Evolutionary conservation across 192 early-diverging fungal species (phyloP), one percentile per base, ranked within the genome.

Genomic region (Backusella morwellensis): DNA sequence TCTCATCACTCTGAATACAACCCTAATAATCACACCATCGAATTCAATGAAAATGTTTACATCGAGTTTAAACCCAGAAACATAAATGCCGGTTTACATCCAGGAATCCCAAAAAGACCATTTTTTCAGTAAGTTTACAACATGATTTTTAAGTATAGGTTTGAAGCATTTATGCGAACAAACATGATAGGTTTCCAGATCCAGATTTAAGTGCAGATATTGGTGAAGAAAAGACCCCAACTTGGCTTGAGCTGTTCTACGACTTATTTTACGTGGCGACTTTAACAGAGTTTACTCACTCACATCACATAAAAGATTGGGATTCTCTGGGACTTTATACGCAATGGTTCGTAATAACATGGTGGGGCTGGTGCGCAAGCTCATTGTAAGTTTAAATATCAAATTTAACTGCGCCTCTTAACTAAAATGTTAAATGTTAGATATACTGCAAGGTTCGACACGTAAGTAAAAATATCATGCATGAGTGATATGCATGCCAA

Each of bases 251-350:
- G 44, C 40, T 87, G 42, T 87, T 87, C 59, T 87, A 85, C 68
- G 86, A 87, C 52, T 71, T 87, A 34, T 79, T 87, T n/a, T 87
- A 83, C 41, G 81, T 87, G 1, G 86, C 86, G 1, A 87, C 81
- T 21, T 59, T 87, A 54, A 84, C 84, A 17, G 77, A 85, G 26
- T 87, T 87, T 40, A 87, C 86, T 0, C 86, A 87, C 50, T 75
- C 72, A 9, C 84, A 85, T 59, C 80, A 80, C 35, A 87, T 87
- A 29, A 84, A 81, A 17, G 80, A 83, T 44, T 76, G 77, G 36
- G 36, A 76, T 17, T 80, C 86, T 12, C 67, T 87, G 9, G 77
- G 77, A 8, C 59, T 81, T 35, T 87, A 85, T 74, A 78, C 84
- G 12, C 76, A 76, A 21, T 85, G 86, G 86, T 87, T 87, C 71